phyloP scores from a whole-genome alignment of 129 eudicot genomes.

The Flaveria brownii region DNA sequence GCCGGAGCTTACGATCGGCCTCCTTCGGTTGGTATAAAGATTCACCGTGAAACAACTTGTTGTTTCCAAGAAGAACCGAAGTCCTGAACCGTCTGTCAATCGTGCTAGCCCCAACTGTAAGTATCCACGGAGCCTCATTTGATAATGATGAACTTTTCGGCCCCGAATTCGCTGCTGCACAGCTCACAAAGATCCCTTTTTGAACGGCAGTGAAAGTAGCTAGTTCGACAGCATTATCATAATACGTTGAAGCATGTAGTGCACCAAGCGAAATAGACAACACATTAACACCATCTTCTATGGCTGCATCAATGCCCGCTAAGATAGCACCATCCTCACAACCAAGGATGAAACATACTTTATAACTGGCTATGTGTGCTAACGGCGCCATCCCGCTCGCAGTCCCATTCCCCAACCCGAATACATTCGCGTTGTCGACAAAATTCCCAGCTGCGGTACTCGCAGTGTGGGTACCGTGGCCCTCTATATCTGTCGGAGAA shows the following conservation, averaged over 20 bases:
- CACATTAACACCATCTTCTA: conserved; percentile 24
- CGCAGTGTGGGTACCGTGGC: conserved; percentile 42
- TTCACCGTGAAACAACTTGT: no score
- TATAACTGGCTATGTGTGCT: conserved; percentile 38
- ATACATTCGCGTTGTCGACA: conserved; percentile 40
- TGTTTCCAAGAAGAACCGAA: no score
- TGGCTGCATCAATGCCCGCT: conserved; percentile 51
- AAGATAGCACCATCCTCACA: conserved; percentile 34
- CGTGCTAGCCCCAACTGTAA: no score
- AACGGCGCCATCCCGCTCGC: conserved; percentile 42
- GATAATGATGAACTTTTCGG: no score
- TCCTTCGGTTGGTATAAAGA: no score
- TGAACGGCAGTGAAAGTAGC: no score
- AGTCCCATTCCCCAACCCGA: conserved; percentile 40
- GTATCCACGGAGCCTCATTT: no score
- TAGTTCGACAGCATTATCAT: no score
- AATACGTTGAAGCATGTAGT: not conserved
- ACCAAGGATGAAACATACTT: conserved; percentile 13
- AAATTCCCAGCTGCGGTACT: conserved; percentile 40
- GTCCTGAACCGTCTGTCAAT: no score
- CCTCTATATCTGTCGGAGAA: conserved; percentile 29
- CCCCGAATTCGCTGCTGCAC: no score
- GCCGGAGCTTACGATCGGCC: no score
- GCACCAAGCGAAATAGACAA: conserved; percentile 50
- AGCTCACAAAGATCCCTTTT: no score